phyloP scores from a whole-genome alignment of 495 filamentous ascomycete genomes.

The Lepraria neglecta region DNA sequence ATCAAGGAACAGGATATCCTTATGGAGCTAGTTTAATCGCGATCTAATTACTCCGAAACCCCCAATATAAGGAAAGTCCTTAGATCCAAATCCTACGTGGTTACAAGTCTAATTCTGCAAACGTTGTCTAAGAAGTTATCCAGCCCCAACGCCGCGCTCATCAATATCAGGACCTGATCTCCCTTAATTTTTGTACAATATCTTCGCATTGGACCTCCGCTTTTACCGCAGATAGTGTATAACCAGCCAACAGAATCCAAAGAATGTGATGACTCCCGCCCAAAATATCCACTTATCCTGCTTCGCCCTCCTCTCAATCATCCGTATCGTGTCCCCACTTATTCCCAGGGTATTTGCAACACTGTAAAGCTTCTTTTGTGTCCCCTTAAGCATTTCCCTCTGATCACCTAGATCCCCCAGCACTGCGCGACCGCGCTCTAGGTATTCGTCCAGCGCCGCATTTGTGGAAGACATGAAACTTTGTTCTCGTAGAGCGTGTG shows the following conservation, averaged over 20 bases:
- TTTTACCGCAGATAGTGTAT: constrained; percentile 70
- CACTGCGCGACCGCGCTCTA: constrained; percentile 84
- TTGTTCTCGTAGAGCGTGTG: constrained; percentile 84
- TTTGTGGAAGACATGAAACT: constrained; percentile 75
- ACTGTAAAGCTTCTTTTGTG: constrained; percentile 82
- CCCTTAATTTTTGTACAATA: not conserved
- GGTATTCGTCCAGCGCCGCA: constrained; percentile 81
- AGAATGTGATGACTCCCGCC: constrained; percentile 80
- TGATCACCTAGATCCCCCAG: constrained; percentile 84
- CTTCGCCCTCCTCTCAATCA: constrained; percentile 82
- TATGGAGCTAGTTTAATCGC: not conserved
- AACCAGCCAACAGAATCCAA: constrained; percentile 84
- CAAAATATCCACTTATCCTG: constrained; percentile 99
- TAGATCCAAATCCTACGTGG: not conserved
- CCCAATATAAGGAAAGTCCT: too few species aligned
- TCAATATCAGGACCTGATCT: not conserved
- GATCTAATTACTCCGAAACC: too few species aligned
- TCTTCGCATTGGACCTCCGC: not conserved
- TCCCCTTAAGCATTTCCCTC: constrained; percentile 88
- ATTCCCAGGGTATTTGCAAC: constrained; percentile 92
- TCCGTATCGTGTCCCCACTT: constrained; percentile 91
- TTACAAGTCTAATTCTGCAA: not conserved
- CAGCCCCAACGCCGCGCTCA: constrained; percentile 19
- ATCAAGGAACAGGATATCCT: not conserved
- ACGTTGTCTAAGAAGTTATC: not conserved